Base-by-base conservation (phyloP, 1,284 basidiomycete species). In the Spongiforma sp. region DNA sequence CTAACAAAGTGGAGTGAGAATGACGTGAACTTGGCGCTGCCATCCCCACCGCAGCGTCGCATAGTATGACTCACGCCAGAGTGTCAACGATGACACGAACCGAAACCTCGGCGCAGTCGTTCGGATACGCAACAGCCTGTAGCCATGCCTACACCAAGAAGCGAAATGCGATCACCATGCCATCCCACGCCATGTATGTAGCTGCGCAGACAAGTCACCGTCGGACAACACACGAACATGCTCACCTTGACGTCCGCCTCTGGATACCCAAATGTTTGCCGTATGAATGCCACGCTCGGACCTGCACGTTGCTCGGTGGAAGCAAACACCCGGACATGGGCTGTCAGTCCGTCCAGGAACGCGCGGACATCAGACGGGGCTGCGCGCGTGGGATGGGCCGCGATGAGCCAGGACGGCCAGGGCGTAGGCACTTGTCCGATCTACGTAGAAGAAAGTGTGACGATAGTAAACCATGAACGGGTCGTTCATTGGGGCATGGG, bases 391-490 rank as follows among this genome's bases (percentile, higher is more conserved):
- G 89, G 88, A 66, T 93, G 89, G 14, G 94, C 93, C 30, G 93
- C 95, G 71, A 98, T 93, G 62, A 93, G 83, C 97, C 97, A 99
- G 3, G 93, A 96, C 21, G 96, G 94, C 97, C 97, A 99, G 1
- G 97, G 97, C 0, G 96, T 99, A 43, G 90, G 91, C 1, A 95
- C 91, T 7, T 87, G 89, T 21, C 93, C 94, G 67, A 97, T 94
- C 90, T 96, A 21, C 8, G n/a, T n/a, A n/a, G n/a, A n/a, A n/a
- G n/a, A n/a, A n/a, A n/a, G n/a, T n/a, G n/a, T n/a, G n/a, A n/a
- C n/a, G n/a, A n/a, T n/a, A n/a, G n/a, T n/a, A n/a, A n/a, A n/a
- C n/a, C n/a, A n/a, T n/a, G n/a, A n/a, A n/a, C n/a, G n/a, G n/a
- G n/a, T n/a, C n/a, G n/a, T n/a, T n/a, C n/a, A n/a, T n/a, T n/a